Percentiles rank a stretch among this genome's conserved stretches.
Evolutionary conservation across 495 filamentous ascomycete genomes (phyloP).

Genomic region (Margaritispora aquatica): DNA sequence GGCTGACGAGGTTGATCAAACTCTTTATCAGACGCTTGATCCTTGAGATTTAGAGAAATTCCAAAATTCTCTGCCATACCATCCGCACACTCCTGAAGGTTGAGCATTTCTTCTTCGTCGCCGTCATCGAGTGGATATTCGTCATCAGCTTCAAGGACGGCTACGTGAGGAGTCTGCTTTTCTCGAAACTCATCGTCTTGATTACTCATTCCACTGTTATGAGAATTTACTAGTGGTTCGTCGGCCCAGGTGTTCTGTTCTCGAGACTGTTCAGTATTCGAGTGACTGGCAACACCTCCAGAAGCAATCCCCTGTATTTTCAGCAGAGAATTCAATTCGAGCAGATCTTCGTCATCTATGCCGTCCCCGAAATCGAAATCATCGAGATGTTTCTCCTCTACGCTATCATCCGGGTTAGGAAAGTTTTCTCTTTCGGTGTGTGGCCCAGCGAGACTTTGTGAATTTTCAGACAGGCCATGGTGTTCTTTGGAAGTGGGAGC

Average conservation of each 20-base stretch:
- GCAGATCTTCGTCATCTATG: neutral
- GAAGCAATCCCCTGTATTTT: neutral
- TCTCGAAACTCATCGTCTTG: too few relatives aligned
- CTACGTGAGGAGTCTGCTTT: too few relatives aligned
- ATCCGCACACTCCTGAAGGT: constrained; percentile 7
- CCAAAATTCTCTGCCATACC: constrained; percentile 1
- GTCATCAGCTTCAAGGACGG: constrained; percentile 22
- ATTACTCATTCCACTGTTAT: too few relatives aligned
- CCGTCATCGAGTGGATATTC: constrained; percentile 23
- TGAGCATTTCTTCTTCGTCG: constrained; percentile 20
- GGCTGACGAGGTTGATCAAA: constrained; percentile 17
- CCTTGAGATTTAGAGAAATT: constrained; percentile 2
- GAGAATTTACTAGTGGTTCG: neutral
- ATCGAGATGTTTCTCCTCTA: constrained; percentile 18
- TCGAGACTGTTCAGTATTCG: neutral
- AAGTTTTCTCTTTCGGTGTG: neutral
- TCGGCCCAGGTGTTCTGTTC: neutral
- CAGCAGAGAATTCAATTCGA: neutral
- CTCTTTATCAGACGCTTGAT: constrained; percentile 4
- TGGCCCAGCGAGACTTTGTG: neutral
- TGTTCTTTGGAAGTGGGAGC: too few relatives aligned
- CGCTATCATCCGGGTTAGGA: neutral
- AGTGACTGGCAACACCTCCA: neutral
- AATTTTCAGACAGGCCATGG: neutral
- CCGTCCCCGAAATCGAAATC: constrained; percentile 14